Base-by-base conservation (phyloP, 495 filamentous ascomycete genomes). In the Talaromyces stipitatus region DNA sequence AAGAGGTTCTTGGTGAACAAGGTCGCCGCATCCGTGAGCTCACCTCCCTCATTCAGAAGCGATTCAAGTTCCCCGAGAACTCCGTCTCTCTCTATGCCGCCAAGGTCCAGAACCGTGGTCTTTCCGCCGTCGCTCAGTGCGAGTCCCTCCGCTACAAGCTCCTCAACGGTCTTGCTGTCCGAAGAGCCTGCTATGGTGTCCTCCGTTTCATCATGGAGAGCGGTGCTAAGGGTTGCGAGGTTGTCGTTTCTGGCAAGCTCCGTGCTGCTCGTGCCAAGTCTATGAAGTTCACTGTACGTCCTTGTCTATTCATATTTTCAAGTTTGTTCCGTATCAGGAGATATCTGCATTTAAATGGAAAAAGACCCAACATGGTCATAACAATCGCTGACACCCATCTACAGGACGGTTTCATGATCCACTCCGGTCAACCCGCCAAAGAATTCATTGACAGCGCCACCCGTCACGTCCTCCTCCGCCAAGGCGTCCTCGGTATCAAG, bases 21-120 rank as follows among this genome's bases (percentile, higher is more conserved):
- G 94, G 94, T 66, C 91, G 94, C 78, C 91, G 94, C 77, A 98
- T 98, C 79, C 92, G 94, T 76, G 94, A 98, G 82, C 91, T 98
- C 79, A 98, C 94, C 70, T 96, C 90, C 62, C 88, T 98, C 72
- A 97, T 98, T 84, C 95, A 97, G 82, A 97, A 98, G 86, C 91
- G 94, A 65, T 98, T 97, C 89, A 97, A 97, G 83, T 98, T 98
- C 85, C 92, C 94, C 73, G 94, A 97, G 83, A 97, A 97, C 88
- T 94, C 89, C 67, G 94, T 98, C 75, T 97, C 94, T 58, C 90
- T 98, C 70, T 98, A 97, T 76, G 94, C 94, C 76, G 95, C 94
- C 75, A 98, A 98, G 86, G 94, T 98, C 72, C 95, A 97, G 84
- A 97, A 96, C 83, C 92, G 94, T 67, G 94, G 94, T 88, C 90